These are phyloP conservation scores for Arachis stenosperma DNA, from an alignment of 306 rosid genomes.

Conservation along the genomic window DNA sequence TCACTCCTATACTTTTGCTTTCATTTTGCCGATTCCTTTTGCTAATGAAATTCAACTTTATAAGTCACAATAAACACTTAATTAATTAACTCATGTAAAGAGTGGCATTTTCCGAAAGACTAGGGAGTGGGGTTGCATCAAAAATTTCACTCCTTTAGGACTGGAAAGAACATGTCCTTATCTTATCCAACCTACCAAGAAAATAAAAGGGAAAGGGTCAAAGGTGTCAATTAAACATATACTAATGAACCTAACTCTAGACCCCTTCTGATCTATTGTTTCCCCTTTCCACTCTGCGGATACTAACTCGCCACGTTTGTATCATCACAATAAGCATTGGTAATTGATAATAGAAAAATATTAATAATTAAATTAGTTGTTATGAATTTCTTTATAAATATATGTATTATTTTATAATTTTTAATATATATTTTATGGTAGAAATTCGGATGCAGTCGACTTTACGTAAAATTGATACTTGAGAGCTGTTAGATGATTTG, in stretches of 20 bases:
- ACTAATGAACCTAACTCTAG: conserved; percentile 45
- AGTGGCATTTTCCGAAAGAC: conserved; percentile 43
- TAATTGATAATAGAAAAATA: too few relatives aligned
- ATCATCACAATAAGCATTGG: too few relatives aligned
- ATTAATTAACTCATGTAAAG: neutral
- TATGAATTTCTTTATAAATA: too few relatives aligned
- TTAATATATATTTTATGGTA: too few relatives aligned
- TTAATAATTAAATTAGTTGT: too few relatives aligned
- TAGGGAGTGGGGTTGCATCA: conserved; percentile 34
- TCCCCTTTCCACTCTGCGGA: conserved; percentile 32
- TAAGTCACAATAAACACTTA: conserved; percentile 2
- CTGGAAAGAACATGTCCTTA: conserved; percentile 45
- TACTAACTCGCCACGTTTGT: conserved; percentile 51
- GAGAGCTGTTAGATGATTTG: too few relatives aligned
- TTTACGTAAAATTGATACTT: too few relatives aligned
- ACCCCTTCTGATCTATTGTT: conserved; percentile 23
- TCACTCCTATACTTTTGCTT: conserved; percentile 20
- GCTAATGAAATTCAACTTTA: conserved; percentile 21
- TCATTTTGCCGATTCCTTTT: conserved; percentile 16
- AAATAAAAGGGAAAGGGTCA: conserved; percentile 36
- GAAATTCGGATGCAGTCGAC: too few relatives aligned
- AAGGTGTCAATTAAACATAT: conserved; percentile 38
- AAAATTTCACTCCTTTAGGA: conserved; percentile 28
- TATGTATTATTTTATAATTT: too few relatives aligned
- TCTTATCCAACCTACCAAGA: neutral